A percentile compares a stretch with the other conserved stretches of the same genome.
Evolutionary conservation across 2,329 filamentous ascomycete genomes (phyloP).

Genomic region (Calonectria hongkongensis): DNA sequence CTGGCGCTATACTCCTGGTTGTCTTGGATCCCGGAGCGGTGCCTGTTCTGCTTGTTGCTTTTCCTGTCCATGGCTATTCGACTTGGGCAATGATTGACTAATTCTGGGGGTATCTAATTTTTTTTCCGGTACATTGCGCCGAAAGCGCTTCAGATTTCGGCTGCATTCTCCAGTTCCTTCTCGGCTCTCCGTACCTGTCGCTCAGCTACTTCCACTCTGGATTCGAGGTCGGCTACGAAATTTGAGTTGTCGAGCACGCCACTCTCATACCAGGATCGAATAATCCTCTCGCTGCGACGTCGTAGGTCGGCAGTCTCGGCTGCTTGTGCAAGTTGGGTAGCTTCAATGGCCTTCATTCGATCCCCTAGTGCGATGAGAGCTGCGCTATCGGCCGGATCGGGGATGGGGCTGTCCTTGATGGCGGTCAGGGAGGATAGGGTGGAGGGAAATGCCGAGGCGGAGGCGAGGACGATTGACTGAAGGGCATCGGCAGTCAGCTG

Average conservation of each 20-base stretch:
- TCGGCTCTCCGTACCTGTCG: conserved; percentile 79
- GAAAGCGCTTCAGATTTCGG: conserved; percentile 49
- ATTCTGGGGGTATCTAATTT: conserved; percentile 23
- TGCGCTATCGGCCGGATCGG: conserved; percentile 73
- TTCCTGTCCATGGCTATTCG: conserved; percentile 11
- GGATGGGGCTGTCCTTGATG: conserved; percentile 73
- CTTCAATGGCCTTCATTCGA: conserved; percentile 77
- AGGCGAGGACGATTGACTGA: conserved; percentile 73
- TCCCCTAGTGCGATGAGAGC: conserved; percentile 75
- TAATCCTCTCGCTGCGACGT: conserved; percentile 75
- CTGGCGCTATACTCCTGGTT: conserved; percentile 3
- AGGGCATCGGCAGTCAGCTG: conserved; percentile 72
- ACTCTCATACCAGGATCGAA: conserved; percentile 84
- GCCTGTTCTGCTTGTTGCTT: conserved; percentile 22
- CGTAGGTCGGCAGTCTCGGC: conserved; percentile 78
- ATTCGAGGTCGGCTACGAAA: conserved; percentile 83
- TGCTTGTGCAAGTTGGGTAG: conserved; percentile 77
- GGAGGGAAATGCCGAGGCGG: conserved; percentile 73
- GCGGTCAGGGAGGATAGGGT: conserved; percentile 76
- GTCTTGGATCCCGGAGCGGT: conserved; percentile 6
- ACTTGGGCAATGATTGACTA: conserved; percentile 16
- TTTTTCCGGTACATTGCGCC: background rate
- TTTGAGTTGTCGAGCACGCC: conserved; percentile 81
- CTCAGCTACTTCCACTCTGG: conserved; percentile 79
- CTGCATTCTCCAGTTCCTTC: conserved; percentile 56